Evolutionary conservation across 2,329 filamentous ascomycete species (phyloP).

Genomic region (Exophiala alcalophila): DNA sequence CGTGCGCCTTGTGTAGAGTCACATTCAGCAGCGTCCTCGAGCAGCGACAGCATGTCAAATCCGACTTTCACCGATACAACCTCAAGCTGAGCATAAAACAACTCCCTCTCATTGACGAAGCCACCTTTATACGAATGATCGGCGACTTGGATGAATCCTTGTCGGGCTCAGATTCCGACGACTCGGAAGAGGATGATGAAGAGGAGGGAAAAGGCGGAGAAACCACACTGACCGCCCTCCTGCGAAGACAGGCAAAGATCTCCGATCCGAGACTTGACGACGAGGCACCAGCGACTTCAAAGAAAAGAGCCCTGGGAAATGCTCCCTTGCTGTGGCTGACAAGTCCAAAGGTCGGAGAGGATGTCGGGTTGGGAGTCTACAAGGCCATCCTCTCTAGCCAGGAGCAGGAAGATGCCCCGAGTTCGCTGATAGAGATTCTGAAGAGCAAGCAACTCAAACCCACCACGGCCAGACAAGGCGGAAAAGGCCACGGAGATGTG

Average conservation of each 20-base stretch:
- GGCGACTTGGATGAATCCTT: conserved; percentile 90
- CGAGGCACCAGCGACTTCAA: conserved; percentile 48
- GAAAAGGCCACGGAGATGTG: conserved; percentile 36
- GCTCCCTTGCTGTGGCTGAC: conserved; percentile 82
- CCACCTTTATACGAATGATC: conserved; percentile 81
- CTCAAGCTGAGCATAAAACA: conserved; percentile 85
- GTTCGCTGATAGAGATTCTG: conserved; percentile 64
- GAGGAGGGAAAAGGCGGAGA: conserved; percentile 54
- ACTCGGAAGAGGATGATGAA: conserved; percentile 60
- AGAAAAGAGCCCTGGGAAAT: conserved; percentile 59
- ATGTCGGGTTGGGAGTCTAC: conserved; percentile 82
- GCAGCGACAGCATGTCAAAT: conserved; percentile 80
- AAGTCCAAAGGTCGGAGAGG: conserved; percentile 69
- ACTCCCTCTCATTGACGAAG: conserved; percentile 67
- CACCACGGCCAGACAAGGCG: conserved; percentile 42
- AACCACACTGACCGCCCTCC: conserved; percentile 68
- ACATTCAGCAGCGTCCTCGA: conserved; percentile 71
- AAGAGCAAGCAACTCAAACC: conserved; percentile 74
- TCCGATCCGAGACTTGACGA: conserved; percentile 51
- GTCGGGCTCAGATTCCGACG: conserved; percentile 68
- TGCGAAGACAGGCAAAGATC: conserved; percentile 80
- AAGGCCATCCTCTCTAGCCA: conserved; percentile 70
- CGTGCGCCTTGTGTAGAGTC: conserved; percentile 76
- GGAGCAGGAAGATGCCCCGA: conserved; percentile 63
- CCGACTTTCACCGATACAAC: conserved; percentile 92